Conservation (phyloP, 2,329 filamentous ascomycete species). For the Xylaria arbuscula region DNA sequence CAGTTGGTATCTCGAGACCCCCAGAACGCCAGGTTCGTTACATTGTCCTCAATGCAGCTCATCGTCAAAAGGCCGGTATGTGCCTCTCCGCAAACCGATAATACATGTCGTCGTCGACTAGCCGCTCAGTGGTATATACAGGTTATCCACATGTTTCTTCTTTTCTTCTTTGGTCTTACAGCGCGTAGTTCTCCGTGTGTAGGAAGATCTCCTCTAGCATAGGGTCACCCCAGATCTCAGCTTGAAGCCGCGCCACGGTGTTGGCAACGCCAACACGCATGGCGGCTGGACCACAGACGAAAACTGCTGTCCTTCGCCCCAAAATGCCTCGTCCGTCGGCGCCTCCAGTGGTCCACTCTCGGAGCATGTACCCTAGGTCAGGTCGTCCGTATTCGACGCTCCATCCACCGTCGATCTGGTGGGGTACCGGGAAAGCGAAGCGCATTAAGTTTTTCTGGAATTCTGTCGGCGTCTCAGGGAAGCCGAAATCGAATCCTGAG, state of each 20-base stretch:
- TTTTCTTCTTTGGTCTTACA: conserved; percentile 58
- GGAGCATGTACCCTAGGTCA: conserved; percentile 86
- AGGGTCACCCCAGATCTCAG: conserved; percentile 81
- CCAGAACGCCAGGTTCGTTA: conserved; percentile 36
- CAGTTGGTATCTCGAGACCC: conserved; percentile 36
- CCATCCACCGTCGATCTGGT: conserved; percentile 82
- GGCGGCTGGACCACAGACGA: conserved; percentile 87
- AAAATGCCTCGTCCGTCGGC: conserved; percentile 74
- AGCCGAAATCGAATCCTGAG: conserved; percentile 80
- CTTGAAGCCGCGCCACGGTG: conserved; percentile 84
- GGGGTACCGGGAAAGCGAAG: conserved; percentile 81
- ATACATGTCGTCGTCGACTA: conserved; percentile 12
- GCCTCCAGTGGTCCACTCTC: conserved; percentile 81
- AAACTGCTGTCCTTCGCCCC: conserved; percentile 85
- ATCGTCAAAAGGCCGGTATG: not conserved
- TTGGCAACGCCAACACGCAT: conserved; percentile 92
- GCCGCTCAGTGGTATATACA: conserved; percentile 34
- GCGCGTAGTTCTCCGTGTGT: conserved; percentile 94
- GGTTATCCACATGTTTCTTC: not conserved
- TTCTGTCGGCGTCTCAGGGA: conserved; percentile 84
- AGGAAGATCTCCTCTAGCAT: conserved; percentile 89
- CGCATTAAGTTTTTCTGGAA: conserved; percentile 92
- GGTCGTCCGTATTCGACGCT: conserved; percentile 92
- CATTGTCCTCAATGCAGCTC: conserved; percentile 22
- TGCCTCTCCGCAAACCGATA: not conserved